These are phyloP conservation scores for Gymnopus androsaceus DNA, from an alignment of 1,284 basidiomycete species.

Conservation along the genomic window DNA sequence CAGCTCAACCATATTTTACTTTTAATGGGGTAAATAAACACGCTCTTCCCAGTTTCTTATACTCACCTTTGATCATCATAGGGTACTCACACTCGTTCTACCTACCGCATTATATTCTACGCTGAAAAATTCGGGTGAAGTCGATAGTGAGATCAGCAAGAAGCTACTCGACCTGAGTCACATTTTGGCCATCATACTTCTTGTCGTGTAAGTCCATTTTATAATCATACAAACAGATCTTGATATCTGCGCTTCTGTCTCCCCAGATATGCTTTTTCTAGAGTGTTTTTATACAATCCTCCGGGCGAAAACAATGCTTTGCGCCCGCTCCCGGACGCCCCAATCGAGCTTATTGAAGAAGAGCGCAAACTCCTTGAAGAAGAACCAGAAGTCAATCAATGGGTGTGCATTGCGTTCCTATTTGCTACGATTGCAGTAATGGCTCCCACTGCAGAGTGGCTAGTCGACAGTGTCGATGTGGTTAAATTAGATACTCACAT, in stretches of 20 bases:
- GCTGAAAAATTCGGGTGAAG: constrained; percentile 29
- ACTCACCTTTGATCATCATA: too few relatives aligned
- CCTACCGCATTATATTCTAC: constrained; percentile 50
- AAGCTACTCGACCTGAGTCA: constrained; percentile 50
- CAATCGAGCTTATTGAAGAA: constrained; percentile 30
- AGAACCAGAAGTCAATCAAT: constrained; percentile 43
- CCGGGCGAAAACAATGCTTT: constrained; percentile 45
- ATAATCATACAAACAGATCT: too few relatives aligned
- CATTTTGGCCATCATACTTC: constrained; percentile 44
- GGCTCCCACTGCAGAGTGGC: constrained; percentile 48
- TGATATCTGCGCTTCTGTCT: too few relatives aligned
- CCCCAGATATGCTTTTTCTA: constrained; percentile 42
- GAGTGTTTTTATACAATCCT: constrained; percentile 49
- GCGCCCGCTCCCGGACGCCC: constrained; percentile 33
- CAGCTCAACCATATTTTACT: constrained; percentile 50
- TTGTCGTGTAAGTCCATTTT: constrained; percentile 38
- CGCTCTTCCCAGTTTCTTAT: neutral
- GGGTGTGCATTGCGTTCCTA: constrained; percentile 42
- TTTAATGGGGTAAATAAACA: constrained; percentile 40
- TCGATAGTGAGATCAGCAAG: too few relatives aligned
- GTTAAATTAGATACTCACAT: constrained; percentile 33
- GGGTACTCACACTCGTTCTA: constrained; percentile 45
- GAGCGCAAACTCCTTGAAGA: constrained; percentile 32
- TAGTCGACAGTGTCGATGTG: constrained; percentile 44
- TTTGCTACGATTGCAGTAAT: constrained; percentile 40